phyloP scores from a whole-genome alignment of 352 stramenopile genomes.

The Globisporangium cystogenes region DNA sequence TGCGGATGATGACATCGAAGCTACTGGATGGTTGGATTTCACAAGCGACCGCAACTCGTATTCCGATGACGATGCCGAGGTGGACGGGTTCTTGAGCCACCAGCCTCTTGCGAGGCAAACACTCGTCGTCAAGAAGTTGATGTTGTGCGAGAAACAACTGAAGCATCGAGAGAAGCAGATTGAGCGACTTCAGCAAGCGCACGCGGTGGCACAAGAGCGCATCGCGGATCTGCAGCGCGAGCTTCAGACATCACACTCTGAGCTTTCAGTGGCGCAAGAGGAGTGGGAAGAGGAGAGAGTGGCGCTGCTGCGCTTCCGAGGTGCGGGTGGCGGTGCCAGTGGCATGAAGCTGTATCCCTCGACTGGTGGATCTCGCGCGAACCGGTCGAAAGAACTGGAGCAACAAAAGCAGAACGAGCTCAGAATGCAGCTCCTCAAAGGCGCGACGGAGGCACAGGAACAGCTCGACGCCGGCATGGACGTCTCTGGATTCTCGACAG shows the following conservation, averaged over 20 bases:
- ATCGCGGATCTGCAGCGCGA: conserved; percentile 29
- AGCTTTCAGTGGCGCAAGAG: conserved; percentile 40
- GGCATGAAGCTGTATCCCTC: neutral
- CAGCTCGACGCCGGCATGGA: conserved; percentile 34
- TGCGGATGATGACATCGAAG: conserved; percentile 1
- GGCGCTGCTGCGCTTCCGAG: conserved; percentile 35
- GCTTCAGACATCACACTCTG: conserved; percentile 32
- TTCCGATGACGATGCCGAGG: conserved; percentile 11
- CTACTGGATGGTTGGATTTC: too few relatives aligned
- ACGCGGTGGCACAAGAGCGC: conserved; percentile 16
- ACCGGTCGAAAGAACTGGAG: conserved; percentile 27
- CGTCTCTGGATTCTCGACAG: too few relatives aligned
- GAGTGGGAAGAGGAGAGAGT: conserved; percentile 68
- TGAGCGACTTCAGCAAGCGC: conserved; percentile 18
- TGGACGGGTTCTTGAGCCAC: conserved; percentile 36
- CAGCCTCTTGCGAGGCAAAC: conserved; percentile 32
- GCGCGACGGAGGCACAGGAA: conserved; percentile 52
- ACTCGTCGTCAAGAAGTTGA: conserved; percentile 49
- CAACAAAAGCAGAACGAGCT: conserved; percentile 36
- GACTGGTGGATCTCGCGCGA: neutral
- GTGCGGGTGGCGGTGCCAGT: neutral
- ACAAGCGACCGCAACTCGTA: conserved; percentile 9
- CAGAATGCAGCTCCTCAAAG: conserved; percentile 47
- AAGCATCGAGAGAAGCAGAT: conserved; percentile 32
- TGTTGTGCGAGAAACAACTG: conserved; percentile 46